Evolutionary conservation across 257 asterid species (phyloP).

Genomic region (Avicennia marina): DNA sequence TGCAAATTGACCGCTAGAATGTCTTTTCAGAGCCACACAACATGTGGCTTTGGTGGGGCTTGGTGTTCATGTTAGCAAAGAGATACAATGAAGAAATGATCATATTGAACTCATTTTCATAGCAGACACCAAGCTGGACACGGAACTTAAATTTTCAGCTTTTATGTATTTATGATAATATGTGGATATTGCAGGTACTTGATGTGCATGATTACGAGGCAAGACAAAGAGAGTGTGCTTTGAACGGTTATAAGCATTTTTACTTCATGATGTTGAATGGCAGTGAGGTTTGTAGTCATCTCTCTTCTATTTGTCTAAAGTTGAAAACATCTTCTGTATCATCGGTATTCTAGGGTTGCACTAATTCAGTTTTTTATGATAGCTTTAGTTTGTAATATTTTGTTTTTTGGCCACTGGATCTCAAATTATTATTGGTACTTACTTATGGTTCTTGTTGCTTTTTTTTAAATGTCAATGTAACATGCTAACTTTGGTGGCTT

Average conservation of each 20-base stretch:
- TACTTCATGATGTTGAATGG: constrained; percentile 94
- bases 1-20: too few species aligned
- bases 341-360: too few species aligned
- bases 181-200: constrained; percentile 63
- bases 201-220: constrained; percentile 74
- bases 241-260: constrained; percentile 77
- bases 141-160: background rate
- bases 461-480: too few species aligned
- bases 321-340: background rate
- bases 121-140: background rate
- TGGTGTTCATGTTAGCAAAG: background rate
- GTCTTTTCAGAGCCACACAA: too few species aligned
- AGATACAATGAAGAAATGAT: background rate
- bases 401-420: too few species aligned
- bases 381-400: too few species aligned
- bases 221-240: constrained; percentile 79
- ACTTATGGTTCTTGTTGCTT: too few species aligned
- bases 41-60: background rate
- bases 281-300: constrained; percentile 61
- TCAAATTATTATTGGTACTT: too few species aligned
- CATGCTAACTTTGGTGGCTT: too few species aligned
- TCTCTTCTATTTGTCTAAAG: background rate
- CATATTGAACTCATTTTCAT: background rate
- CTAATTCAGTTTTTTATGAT: too few species aligned
- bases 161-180: background rate